Percentiles rank a stretch among this genome's conserved stretches.
Conservation (phyloP, 192 early-diverging fungal genomes). For the Helicostylum pulchrum region DNA sequence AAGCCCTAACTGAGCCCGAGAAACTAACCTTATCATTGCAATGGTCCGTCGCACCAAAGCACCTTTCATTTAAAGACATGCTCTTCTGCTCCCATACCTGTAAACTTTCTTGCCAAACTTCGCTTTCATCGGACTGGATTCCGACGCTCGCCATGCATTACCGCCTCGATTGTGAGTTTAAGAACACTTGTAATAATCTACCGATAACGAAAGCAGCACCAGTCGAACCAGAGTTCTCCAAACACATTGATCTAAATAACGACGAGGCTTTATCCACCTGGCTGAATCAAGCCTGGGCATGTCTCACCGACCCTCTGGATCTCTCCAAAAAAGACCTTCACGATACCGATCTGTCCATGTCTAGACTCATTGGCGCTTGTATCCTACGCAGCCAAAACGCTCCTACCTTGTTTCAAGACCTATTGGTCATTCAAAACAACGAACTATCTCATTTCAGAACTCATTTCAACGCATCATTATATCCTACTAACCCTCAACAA, state of each 20-base stretch:
- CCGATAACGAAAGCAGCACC: too few relatives aligned
- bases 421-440: slow-evolving; percentile 21
- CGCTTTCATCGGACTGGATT: background rate
- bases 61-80: background rate
- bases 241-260: slow-evolving; percentile 11
- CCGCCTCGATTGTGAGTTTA: slow-evolving; percentile 16
- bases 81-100: slow-evolving; percentile 26
- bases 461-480: background rate
- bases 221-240: too few relatives aligned
- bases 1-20: slow-evolving; percentile 13
- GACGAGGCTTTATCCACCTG: background rate
- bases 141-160: background rate
- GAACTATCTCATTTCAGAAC: slow-evolving; percentile 18
- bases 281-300: slow-evolving; percentile 17
- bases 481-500: background rate
- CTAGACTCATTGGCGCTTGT: slow-evolving; percentile 24
- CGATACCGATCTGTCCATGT: slow-evolving; percentile 21
- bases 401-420: background rate
- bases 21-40: background rate
- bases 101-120: slow-evolving; percentile 1
- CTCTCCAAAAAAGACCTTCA: background rate
- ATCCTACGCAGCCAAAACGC: slow-evolving; percentile 11
- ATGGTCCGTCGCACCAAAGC: background rate
- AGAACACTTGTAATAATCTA: background rate
- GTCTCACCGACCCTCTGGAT: background rate